A percentile compares a stretch with the other conserved stretches of the same genome.
These are phyloP conservation scores for Boeremia exigua DNA, from an alignment of 2,329 filamentous ascomycete species.

Conservation along the genomic window DNA sequence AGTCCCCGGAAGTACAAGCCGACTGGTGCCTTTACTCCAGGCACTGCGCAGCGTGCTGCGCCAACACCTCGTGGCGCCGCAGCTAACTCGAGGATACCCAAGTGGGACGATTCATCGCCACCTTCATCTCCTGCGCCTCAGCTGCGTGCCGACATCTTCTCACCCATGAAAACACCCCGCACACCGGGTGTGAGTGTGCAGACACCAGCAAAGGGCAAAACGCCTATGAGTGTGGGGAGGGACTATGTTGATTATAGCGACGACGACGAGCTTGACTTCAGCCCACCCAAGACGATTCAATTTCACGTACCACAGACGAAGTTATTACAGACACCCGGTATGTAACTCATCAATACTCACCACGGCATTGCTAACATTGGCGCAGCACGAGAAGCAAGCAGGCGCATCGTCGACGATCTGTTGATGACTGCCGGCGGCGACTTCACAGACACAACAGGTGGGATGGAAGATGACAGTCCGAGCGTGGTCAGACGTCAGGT, in stretches of 20 bases:
- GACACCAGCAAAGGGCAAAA: constrained; percentile 65
- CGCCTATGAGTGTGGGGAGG: constrained; percentile 58
- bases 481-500: constrained; percentile 54
- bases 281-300: constrained; percentile 91
- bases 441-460: constrained; percentile 54
- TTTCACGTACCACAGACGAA: constrained; percentile 80
- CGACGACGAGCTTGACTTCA: constrained; percentile 67
- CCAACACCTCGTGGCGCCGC: constrained; percentile 32
- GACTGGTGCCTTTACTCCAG: constrained; percentile 46
- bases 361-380: constrained; percentile 12
- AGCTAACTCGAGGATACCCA: constrained; percentile 26
- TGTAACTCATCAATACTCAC: constrained; percentile 28
- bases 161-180: constrained; percentile 68
- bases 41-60: constrained; percentile 38
- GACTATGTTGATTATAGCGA: constrained; percentile 76
- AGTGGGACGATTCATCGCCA: constrained; percentile 55
- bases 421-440: constrained; percentile 74
- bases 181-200: constrained; percentile 85
- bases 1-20: constrained; percentile 59
- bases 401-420: constrained; percentile 80
- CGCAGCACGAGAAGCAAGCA: constrained; percentile 77
- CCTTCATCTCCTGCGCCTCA: constrained; percentile 72
- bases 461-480: constrained; percentile 54
- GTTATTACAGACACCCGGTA: constrained; percentile 80
- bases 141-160: constrained; percentile 85